Conservation (phyloP, 2,329 filamentous ascomycete species). For the Xylaria sp. region DNA sequence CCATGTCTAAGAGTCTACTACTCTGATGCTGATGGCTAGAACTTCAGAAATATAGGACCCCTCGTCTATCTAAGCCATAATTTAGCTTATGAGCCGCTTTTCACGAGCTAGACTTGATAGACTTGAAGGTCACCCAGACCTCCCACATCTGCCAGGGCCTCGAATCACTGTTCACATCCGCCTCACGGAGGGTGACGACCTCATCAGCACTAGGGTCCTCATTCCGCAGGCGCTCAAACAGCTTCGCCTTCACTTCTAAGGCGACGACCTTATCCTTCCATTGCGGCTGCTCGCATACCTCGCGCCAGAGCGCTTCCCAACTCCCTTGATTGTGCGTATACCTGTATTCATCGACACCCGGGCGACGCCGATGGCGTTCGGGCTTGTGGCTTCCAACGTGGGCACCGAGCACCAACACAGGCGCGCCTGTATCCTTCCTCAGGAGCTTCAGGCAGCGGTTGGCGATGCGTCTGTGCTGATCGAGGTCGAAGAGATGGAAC, state of each 20-base stretch:
- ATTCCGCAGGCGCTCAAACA: slow-evolving; percentile 36
- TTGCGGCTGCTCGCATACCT: slow-evolving; percentile 35
- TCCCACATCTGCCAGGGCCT: slow-evolving; percentile 44
- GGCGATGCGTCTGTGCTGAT: slow-evolving; percentile 48
- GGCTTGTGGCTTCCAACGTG: slow-evolving; percentile 39
- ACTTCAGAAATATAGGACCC: no score
- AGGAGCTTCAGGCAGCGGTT: slow-evolving; percentile 48
- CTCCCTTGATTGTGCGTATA: slow-evolving; percentile 42
- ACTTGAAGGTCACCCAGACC: slow-evolving; percentile 45
- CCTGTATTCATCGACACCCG: slow-evolving; percentile 29
- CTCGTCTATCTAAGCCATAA: neutral
- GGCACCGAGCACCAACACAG: slow-evolving; percentile 49
- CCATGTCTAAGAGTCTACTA: no score
- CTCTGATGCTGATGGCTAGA: no score
- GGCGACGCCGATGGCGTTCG: slow-evolving; percentile 17
- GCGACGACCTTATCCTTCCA: slow-evolving; percentile 42
- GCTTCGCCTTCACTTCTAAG: slow-evolving; percentile 42
- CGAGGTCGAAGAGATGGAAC: slow-evolving; percentile 55
- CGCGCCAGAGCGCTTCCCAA: slow-evolving; percentile 45
- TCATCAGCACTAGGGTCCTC: slow-evolving; percentile 27
- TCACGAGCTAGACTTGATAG: neutral
- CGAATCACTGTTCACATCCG: slow-evolving; percentile 10
- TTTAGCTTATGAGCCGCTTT: no score
- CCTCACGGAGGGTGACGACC: slow-evolving; percentile 25
- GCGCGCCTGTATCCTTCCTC: slow-evolving; percentile 45